These are phyloP conservation scores for Talaromyces proteolyticus DNA, from an alignment of 495 filamentous ascomycete genomes.

Conservation along the genomic window DNA sequence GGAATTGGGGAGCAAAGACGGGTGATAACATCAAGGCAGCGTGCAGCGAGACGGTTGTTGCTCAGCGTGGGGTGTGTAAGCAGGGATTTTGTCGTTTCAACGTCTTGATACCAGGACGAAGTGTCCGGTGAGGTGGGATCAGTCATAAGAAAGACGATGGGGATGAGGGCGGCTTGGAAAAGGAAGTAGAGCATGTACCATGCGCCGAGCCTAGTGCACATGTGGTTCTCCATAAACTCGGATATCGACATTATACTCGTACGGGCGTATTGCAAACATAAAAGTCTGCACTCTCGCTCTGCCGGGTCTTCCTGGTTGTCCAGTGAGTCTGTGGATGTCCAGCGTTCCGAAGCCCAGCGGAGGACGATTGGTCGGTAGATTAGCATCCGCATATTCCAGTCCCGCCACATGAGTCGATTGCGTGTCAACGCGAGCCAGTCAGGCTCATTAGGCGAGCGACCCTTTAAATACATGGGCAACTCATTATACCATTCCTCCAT, in stretches of 20 bases:
- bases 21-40: slow-evolving; percentile 39
- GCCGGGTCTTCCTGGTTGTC: slow-evolving; percentile 29
- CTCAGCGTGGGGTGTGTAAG: slow-evolving; percentile 34
- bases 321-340: slow-evolving; percentile 24
- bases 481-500: slow-evolving; percentile 43
- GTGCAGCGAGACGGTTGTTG: slow-evolving; percentile 36
- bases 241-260: slow-evolving; percentile 39
- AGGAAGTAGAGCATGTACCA: slow-evolving; percentile 54
- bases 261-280: slow-evolving; percentile 38
- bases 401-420: slow-evolving; percentile 41
- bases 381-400: slow-evolving; percentile 46
- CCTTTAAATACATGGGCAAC: slow-evolving; percentile 40
- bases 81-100: slow-evolving; percentile 40
- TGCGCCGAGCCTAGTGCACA: slow-evolving; percentile 37
- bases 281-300: slow-evolving; percentile 28
- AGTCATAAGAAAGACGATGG: slow-evolving; percentile 43
- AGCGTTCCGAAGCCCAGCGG: slow-evolving; percentile 38
- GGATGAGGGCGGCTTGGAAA: slow-evolving; percentile 48
- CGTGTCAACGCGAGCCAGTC: slow-evolving; percentile 32
- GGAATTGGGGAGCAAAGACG: slow-evolving; percentile 30
- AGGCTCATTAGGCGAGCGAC: slow-evolving; percentile 23
- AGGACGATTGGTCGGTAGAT: slow-evolving; percentile 48
- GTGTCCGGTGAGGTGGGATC: slow-evolving; percentile 38
- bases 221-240: slow-evolving; percentile 17
- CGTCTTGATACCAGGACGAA: slow-evolving; percentile 37